Percentiles rank a stretch among this genome's conserved stretches.
Evolutionary conservation across 2,329 filamentous ascomycete genomes (phyloP).

Genomic region (Juglanconis sp.): DNA sequence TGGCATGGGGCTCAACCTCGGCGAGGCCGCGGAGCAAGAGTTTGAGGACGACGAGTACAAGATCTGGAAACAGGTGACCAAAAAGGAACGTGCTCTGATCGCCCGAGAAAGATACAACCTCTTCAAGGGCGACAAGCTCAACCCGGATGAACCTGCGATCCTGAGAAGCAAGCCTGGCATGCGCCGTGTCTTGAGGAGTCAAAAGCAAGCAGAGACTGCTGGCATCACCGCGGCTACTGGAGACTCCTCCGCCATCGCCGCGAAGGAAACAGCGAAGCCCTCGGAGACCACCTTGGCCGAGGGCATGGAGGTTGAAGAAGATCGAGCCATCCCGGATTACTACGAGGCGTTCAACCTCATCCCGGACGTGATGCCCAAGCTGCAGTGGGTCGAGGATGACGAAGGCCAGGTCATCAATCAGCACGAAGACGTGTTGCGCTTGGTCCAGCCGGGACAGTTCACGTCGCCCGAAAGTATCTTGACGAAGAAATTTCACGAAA

Average conservation of each 20-base stretch:
- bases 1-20: conserved; percentile 60
- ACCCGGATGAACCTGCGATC: conserved; percentile 82
- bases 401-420: conserved; percentile 88
- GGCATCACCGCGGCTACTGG: conserved; percentile 37
- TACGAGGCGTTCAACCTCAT: conserved; percentile 85
- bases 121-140: conserved; percentile 81
- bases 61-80: conserved; percentile 98
- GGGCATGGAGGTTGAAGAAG: conserved; percentile 87
- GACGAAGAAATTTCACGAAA: conserved; percentile 78
- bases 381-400: conserved; percentile 85
- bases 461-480: conserved; percentile 70
- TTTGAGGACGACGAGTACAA: conserved; percentile 95
- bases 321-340: conserved; percentile 86
- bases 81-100: conserved; percentile 84
- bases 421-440: conserved; percentile 76
- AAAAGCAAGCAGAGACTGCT: conserved; percentile 62
- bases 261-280: conserved; percentile 46
- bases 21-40: conserved; percentile 67
- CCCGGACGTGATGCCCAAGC: conserved; percentile 73
- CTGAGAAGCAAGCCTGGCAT: conserved; percentile 83
- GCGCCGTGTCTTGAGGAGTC: conserved; percentile 79
- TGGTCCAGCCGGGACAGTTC: conserved; percentile 75
- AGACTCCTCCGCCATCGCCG: conserved; percentile 45
- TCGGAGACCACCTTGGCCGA: conserved; percentile 78
- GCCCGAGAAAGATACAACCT: conserved; percentile 83